Evolutionary conservation across 1,284 basidiomycete genomes (phyloP), one percentile per base, ranked within the genome.

Genomic region (Rhodotorula sp.): DNA sequence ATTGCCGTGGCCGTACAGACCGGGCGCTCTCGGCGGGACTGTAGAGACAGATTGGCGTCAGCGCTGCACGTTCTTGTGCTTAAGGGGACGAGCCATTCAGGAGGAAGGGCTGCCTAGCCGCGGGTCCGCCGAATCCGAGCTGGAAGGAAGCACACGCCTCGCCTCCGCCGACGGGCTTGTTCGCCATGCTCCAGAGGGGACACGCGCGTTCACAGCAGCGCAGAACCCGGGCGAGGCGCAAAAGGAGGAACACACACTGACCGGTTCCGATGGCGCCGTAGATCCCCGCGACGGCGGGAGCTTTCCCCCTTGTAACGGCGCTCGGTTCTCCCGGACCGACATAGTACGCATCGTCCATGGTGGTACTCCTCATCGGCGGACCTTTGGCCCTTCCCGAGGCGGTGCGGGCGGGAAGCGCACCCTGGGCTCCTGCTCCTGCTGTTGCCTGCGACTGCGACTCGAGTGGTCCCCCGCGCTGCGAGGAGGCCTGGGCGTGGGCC

Each of bases 1-100:
- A 58, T 74, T 76, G 10, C 71, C 73, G 48, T 75, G 73, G 39
- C 49, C 59, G 73, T 76, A 76, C 18, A 76, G 26, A 14, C 68
- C 72, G 21, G 72, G 59, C 15, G 57, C 62, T 34, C 70, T 58
- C 2, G 68, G 68, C 20, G 67, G 43, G 7, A 43, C 58, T 56
- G 26, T 18, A 29, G 54, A 56, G 12, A 26, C 54, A 56, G n/a
- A 52, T 26, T 23, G 51, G 51, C 14, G 21, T 52, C 51, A 21
- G 51, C 8, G 12, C 20, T 34, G 34, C 34, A 34, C 34, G 34
- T 23, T 23, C n/a, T 10, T 10, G 3, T 3, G 3, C n/a, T 43
- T 43, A 10, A 10, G 39, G 39, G 39, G 8, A 43, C 39, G 39
- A 43, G 39, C 39, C 39, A 10, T 14, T 43, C 10, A 43, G 39